A percentile compares a stretch with the other conserved stretches of the same genome.
Evolutionary conservation across 2,329 filamentous ascomycete genomes (phyloP).

Genomic region (Rhinocladiella mackenziei): DNA sequence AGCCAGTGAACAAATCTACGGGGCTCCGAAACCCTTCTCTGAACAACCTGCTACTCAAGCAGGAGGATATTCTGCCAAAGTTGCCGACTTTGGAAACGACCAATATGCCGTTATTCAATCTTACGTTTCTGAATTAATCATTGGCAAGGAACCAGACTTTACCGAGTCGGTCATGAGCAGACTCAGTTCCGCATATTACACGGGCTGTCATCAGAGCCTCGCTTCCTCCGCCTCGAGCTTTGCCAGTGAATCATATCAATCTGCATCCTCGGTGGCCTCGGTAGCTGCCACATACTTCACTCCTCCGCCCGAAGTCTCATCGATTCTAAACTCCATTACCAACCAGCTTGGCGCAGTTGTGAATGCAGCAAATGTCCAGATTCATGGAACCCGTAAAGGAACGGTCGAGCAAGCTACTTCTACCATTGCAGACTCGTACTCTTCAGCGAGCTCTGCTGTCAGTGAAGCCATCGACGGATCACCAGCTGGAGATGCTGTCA

Average conservation of each 20-base stretch:
- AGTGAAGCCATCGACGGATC: slow-evolving; percentile 56
- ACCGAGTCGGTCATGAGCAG: slow-evolving; percentile 74
- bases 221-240: slow-evolving; percentile 52
- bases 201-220: slow-evolving; percentile 43
- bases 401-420: slow-evolving; percentile 52
- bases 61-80: slow-evolving; percentile 55
- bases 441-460: slow-evolving; percentile 42
- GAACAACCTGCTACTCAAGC: slow-evolving; percentile 21
- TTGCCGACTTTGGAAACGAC: slow-evolving; percentile 56
- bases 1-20: slow-evolving; percentile 67
- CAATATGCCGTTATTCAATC: slow-evolving; percentile 68
- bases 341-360: slow-evolving; percentile 57
- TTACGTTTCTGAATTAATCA: slow-evolving; percentile 70
- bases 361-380: slow-evolving; percentile 53
- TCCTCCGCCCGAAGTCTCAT: slow-evolving; percentile 55
- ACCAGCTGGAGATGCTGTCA: slow-evolving; percentile 51
- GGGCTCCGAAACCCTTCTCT: slow-evolving; percentile 52
- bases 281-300: slow-evolving; percentile 41
- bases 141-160: slow-evolving; percentile 74
- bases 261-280: slow-evolving; percentile 36
- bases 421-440: slow-evolving; percentile 51
- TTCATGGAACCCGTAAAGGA: slow-evolving; percentile 56
- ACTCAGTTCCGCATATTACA: slow-evolving; percentile 68
- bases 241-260: slow-evolving; percentile 46
- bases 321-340: slow-evolving; percentile 54